Evolutionary conservation across 2,329 filamentous ascomycete genomes (phyloP), one percentile per base, ranked within the genome.

Genomic region (Colletotrichum sp.): DNA sequence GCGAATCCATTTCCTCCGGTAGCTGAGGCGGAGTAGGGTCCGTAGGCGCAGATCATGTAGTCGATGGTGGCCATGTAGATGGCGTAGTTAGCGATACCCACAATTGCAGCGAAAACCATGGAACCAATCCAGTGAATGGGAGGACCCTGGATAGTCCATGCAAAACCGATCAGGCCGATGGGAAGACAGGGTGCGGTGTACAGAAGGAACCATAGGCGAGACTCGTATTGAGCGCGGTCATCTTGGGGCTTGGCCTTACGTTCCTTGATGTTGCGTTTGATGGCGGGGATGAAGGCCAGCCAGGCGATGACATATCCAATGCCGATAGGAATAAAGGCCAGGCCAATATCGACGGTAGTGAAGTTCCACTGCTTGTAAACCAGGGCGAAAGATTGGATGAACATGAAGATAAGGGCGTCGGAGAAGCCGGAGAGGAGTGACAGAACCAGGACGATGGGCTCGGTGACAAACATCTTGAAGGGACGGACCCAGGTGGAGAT

Each of bases 31-130:
- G 93, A 91, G 82, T 95, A 95, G 0, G 91, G 91, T 0, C 94
- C 94, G 80, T 95, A 95, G 1, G 93, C 92, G 74, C 92, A 93
- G 44, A 95, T 91, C 90, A 95, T 95, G 85, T 95, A 95, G 83
- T 95, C 93, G 78, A 95, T 94, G 2, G 93, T 94, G 2, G 93
- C 92, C 91, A 94, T 94, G 85, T 95, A 95, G 74, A 95, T 94
- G 39, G 90, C 87, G 52, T 93, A 94, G 80, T 95, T 95, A 71
- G 93, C 93, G 68, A 95, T 92, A 27, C 93, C 94, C 67, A 95
- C 92, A 61, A 94, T 86, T 19, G 88, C 88, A 2, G 89, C 88
- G 78, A 93, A 94, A 63, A 95, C 85, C 86, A 93, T 90, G 4
- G 92, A 92, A 0, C 89, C 92, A 27, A 94, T 91, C 93, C 94